Conservation (phyloP, 768 basidiomycete species). For the Gelatoporia subvermispora region DNA sequence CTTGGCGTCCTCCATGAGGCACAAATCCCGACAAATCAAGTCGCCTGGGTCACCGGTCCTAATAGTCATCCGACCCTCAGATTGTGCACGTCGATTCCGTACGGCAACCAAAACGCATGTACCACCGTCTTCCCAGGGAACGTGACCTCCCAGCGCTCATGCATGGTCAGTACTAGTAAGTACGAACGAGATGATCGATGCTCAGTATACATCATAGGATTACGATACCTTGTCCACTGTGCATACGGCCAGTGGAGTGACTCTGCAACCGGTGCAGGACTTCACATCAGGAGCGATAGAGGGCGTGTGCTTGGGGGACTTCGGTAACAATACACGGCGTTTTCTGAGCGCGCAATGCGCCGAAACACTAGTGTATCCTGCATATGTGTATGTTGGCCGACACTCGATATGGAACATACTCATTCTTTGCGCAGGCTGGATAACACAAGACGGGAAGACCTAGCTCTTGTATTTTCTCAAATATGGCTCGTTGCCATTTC, state of each 20-base stretch:
- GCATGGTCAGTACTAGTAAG: too few relatives aligned
- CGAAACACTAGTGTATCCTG: slow-evolving; percentile 39
- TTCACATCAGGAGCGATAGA: slow-evolving; percentile 9
- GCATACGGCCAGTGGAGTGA: too few relatives aligned
- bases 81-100: slow-evolving; percentile 44
- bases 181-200: too few relatives aligned
- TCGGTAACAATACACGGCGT: slow-evolving; percentile 9
- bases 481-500: slow-evolving; percentile 52
- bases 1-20: slow-evolving; percentile 33
- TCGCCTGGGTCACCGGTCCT: slow-evolving; percentile 23
- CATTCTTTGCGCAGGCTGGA: slow-evolving; percentile 29
- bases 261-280: not conserved
- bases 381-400: slow-evolving; percentile 36
- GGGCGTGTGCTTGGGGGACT: slow-evolving; percentile 24
- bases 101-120: slow-evolving; percentile 16
- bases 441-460: slow-evolving; percentile 40
- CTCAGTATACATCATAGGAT: too few relatives aligned
- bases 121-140: slow-evolving; percentile 8
- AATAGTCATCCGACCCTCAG: slow-evolving; percentile 25
- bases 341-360: slow-evolving; percentile 36
- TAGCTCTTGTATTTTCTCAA: slow-evolving; percentile 42
- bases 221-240: too few relatives aligned
- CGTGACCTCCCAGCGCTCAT: too few relatives aligned
- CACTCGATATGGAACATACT: not conserved
- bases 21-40: slow-evolving; percentile 30